These are phyloP conservation scores for Wickerhamomyces alni DNA, from an alignment of 805 yeast genomes.

Conservation along the genomic window DNA sequence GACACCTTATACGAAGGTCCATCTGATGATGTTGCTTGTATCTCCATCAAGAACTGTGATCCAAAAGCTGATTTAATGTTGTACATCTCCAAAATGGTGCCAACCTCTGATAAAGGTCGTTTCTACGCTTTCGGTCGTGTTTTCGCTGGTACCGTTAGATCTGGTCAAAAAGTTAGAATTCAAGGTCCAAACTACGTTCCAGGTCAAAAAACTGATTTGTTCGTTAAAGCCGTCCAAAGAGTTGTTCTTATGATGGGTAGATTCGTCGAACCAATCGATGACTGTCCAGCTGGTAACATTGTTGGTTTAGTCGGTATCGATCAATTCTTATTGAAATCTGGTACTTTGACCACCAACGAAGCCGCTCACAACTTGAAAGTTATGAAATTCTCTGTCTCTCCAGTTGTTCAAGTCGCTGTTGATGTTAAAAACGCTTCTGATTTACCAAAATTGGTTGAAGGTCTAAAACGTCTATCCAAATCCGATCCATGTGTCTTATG, in stretches of 20 bases:
- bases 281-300: conserved; percentile 99
- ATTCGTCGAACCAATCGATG: conserved; percentile 95
- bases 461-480: conserved; percentile 99
- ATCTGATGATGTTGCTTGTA: conserved; percentile 81
- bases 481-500: conserved; percentile 98
- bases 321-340: conserved; percentile 98
- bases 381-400: conserved; percentile 99
- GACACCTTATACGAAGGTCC: conserved; percentile 99
- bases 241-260: conserved; percentile 99
- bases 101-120: conserved; percentile 99
- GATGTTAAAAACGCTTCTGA: conserved; percentile 99
- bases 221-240: conserved; percentile 97
- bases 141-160: conserved; percentile 98
- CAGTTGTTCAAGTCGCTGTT: conserved; percentile 99
- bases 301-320: conserved; percentile 99
- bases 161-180: conserved; percentile 99
- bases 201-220: conserved; percentile 96
- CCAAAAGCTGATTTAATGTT: conserved; percentile 97
- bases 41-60: conserved; percentile 96
- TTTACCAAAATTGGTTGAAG: conserved; percentile 98
- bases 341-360: conserved; percentile 97
- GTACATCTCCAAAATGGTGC: conserved; percentile 99
- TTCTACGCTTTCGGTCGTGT: conserved; percentile 99
- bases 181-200: conserved; percentile 99
- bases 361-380: conserved; percentile 99